Conservation (phyloP, 768 basidiomycete genomes). For the Tephrocybe sp. region DNA sequence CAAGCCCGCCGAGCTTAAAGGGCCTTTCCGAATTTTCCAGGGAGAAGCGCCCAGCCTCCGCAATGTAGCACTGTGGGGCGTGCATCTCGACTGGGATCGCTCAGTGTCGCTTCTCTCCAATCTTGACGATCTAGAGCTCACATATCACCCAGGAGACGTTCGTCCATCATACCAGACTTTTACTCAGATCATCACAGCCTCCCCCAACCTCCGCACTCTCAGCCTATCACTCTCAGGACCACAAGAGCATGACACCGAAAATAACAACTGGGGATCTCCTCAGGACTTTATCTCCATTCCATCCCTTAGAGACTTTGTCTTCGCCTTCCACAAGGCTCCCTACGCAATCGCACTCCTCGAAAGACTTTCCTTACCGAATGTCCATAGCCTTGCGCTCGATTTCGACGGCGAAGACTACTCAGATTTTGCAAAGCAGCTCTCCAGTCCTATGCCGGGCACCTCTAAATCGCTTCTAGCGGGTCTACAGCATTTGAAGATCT, state of each 20-base stretch:
- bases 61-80: slow-evolving; percentile 57
- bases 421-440: slow-evolving; percentile 43
- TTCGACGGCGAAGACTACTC: slow-evolving; percentile 55
- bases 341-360: slow-evolving; percentile 37
- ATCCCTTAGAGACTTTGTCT: slow-evolving; percentile 33
- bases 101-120: slow-evolving; percentile 39
- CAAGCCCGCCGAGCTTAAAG: slow-evolving; percentile 35
- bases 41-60: slow-evolving; percentile 52
- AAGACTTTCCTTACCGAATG: slow-evolving; percentile 36
- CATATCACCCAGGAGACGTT: slow-evolving; percentile 60
- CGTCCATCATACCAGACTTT: slow-evolving; percentile 60
- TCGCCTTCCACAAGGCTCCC: slow-evolving; percentile 37
- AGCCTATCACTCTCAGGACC: slow-evolving; percentile 60
- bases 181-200: slow-evolving; percentile 44
- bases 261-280: slow-evolving; percentile 32
- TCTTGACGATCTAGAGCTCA: slow-evolving; percentile 53
- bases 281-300: slow-evolving; percentile 28
- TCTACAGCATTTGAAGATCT: slow-evolving; percentile 51
- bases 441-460: slow-evolving; percentile 33
- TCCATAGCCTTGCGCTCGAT: slow-evolving; percentile 48
- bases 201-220: slow-evolving; percentile 53
- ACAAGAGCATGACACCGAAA: slow-evolving; percentile 29
- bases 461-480: slow-evolving; percentile 43
- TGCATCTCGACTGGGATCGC: slow-evolving; percentile 65
- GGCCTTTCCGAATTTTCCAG: slow-evolving; percentile 47